Evolutionary conservation across 805 yeast species (phyloP).

Genomic region (Teunomyces atbi): DNA sequence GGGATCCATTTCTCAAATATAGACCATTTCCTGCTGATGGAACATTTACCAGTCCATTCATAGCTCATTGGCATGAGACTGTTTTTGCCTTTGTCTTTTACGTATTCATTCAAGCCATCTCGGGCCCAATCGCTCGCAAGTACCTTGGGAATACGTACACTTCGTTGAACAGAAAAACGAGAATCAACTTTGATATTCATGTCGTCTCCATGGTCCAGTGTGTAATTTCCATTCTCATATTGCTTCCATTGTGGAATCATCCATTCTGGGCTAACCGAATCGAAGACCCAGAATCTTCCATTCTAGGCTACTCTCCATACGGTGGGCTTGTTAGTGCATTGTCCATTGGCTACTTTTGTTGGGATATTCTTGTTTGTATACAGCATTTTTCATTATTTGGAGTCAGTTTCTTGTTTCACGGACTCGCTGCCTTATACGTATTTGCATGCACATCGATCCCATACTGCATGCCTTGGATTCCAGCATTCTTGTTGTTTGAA

Average conservation of each 20-base stretch:
- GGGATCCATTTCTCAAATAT: constrained; percentile 44
- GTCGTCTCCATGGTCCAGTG: constrained; percentile 86
- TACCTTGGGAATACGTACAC: constrained; percentile 58
- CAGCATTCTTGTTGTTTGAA: constrained; percentile 82
- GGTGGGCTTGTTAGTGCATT: constrained; percentile 70
- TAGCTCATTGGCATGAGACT: constrained; percentile 76
- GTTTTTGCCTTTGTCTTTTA: constrained; percentile 60
- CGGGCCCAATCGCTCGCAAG: constrained; percentile 50
- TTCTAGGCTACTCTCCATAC: constrained; percentile 72
- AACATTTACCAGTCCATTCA: constrained; percentile 39
- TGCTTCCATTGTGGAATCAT: constrained; percentile 66
- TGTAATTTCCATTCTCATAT: constrained; percentile 54
- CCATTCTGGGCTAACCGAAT: constrained; percentile 38
- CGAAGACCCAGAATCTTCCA: constrained; percentile 40
- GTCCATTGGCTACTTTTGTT: constrained; percentile 82
- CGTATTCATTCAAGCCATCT: constrained; percentile 47
- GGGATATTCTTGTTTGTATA: constrained; percentile 81
- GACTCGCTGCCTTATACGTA: constrained; percentile 74
- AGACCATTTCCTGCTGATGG: constrained; percentile 45
- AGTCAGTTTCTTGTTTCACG: constrained; percentile 77
- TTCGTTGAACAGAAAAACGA: constrained; percentile 41
- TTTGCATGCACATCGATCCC: constrained; percentile 66
- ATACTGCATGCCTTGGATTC: constrained; percentile 76
- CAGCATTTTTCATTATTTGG: constrained; percentile 70
- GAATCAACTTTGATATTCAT: constrained; percentile 84